Base-by-base conservation (phyloP, 2,329 filamentous ascomycete species). In the Claviceps purpurea region DNA sequence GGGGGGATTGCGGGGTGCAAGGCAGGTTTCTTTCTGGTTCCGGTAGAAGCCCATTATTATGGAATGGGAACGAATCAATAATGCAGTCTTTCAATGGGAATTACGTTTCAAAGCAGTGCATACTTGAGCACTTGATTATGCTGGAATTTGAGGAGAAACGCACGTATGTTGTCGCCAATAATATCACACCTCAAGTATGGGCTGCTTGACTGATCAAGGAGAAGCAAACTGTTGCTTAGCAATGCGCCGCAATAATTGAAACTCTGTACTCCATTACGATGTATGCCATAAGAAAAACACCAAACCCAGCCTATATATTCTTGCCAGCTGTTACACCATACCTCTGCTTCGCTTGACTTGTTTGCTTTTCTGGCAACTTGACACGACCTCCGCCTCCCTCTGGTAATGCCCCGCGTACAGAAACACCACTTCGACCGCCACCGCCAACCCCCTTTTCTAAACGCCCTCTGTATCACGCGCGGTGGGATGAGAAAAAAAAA, bases 211-310 rank as follows among this genome's bases (percentile, higher is more conserved):
- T 34, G 30, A n/a, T 40, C 5, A 40, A n/a, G 14, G 38, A 14
- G 38, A 14, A 40, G 38, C 38, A 40, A 40, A 11, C 30, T 34
- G 10, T 34, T 34, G 30, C 30, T 34, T 34, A 34, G 10, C 30
- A 34, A 34, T 10, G 45, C 37, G 34, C n/a, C n/a, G 44, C 40
- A 16, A 30, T 49, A 11, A 11, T 49, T 46, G 41, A 59, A 60
- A 62, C 61, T 59, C 60, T 56, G 55, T 61, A 60, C 60, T 62
- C 62, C 64, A 66, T 66, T 65, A 65, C 58, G 59, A 63, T 57
- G 57, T 62, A 56, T 60, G 61, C 63, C 63, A 58, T 48, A 60
- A 58, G 56, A 64, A 37, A 57, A 66, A 64, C 64, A 64, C 63
- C 61, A 55, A 56, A 60, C 39, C 54, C 56, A 52, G 54, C 50